Evolutionary conservation across 129 eudicot species (phyloP).

Genomic region (Cynara cardunculus): DNA sequence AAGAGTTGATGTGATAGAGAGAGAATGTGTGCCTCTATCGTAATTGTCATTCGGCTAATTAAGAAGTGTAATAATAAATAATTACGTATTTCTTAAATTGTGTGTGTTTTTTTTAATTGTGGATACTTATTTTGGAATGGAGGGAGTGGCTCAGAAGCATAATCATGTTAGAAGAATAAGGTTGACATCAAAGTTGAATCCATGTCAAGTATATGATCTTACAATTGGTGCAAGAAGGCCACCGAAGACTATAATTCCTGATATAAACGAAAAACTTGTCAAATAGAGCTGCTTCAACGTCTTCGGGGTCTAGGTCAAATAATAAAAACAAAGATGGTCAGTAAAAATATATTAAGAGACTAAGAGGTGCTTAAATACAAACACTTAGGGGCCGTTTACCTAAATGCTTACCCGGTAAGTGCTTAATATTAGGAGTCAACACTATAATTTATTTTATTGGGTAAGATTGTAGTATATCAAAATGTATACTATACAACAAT

Average conservation of each 20-base stretch:
- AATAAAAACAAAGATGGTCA: constrained; percentile 15
- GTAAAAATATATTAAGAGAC: neutral
- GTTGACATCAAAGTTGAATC: neutral
- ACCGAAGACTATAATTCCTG: constrained; percentile 91
- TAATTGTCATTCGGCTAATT: neutral
- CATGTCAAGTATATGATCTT: constrained; percentile 36
- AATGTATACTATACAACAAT: no score
- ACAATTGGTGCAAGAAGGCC: constrained; percentile 93
- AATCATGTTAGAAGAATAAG: neutral
- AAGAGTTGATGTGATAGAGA: no score
- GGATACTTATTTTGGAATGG: neutral
- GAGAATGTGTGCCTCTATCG: no score
- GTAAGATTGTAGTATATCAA: no score
- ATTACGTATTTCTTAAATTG: neutral
- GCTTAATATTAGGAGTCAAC: no score
- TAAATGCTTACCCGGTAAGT: no score
- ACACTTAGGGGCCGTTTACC: no score
- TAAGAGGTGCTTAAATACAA: neutral
- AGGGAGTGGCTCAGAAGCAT: constrained; percentile 2
- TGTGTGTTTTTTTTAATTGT: neutral
- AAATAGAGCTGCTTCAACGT: constrained; percentile 89
- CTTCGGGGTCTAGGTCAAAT: constrained; percentile 68
- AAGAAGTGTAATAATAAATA: neutral
- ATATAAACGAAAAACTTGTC: constrained; percentile 87
- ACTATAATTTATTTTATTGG: no score